A percentile compares a stretch with the other conserved stretches of the same genome.
Conservation (phyloP, 768 basidiomycete genomes). For the Amanita pseudoporphyria region DNA sequence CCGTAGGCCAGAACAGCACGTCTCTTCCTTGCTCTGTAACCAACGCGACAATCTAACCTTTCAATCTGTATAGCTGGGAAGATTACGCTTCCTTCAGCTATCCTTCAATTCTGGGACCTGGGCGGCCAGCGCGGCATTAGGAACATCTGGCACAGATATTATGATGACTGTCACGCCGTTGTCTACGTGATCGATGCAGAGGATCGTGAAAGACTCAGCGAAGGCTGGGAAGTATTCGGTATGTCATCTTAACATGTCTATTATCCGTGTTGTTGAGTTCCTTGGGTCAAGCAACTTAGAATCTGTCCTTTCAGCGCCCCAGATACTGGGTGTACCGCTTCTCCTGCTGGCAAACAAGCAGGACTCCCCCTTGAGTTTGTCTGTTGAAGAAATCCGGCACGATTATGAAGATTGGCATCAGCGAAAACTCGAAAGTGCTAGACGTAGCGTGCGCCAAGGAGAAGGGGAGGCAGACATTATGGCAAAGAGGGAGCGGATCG, state of each 20-base stretch:
- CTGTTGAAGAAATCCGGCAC: constrained; percentile 85
- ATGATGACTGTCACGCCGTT: constrained; percentile 94
- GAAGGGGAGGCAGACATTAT: constrained; percentile 36
- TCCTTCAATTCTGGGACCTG: constrained; percentile 95
- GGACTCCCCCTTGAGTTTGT: constrained; percentile 70
- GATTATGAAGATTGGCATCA: constrained; percentile 86
- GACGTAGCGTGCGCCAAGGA: constrained; percentile 39
- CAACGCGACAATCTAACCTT: neutral
- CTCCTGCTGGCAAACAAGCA: constrained; percentile 96
- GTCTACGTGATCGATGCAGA: constrained; percentile 92
- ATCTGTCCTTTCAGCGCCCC: constrained; percentile 77
- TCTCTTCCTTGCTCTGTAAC: constrained; percentile 6
- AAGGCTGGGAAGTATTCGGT: constrained; percentile 99
- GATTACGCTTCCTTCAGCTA: constrained; percentile 86
- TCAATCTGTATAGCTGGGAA: constrained; percentile 64
- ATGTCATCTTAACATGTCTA: constrained; percentile 20
- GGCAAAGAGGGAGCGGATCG: constrained; percentile 45
- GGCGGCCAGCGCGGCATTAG: constrained; percentile 93
- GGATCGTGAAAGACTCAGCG: constrained; percentile 79
- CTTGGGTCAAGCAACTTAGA: constrained; percentile 34
- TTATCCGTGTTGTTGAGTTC: neutral
- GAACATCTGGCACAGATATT: constrained; percentile 91
- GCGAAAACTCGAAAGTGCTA: constrained; percentile 58
- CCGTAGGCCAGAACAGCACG: constrained; percentile 96
- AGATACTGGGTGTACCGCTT: constrained; percentile 84